Evolutionary conservation across 495 filamentous ascomycete species (phyloP).

Genomic region (Penicillium cosmopolitanum): DNA sequence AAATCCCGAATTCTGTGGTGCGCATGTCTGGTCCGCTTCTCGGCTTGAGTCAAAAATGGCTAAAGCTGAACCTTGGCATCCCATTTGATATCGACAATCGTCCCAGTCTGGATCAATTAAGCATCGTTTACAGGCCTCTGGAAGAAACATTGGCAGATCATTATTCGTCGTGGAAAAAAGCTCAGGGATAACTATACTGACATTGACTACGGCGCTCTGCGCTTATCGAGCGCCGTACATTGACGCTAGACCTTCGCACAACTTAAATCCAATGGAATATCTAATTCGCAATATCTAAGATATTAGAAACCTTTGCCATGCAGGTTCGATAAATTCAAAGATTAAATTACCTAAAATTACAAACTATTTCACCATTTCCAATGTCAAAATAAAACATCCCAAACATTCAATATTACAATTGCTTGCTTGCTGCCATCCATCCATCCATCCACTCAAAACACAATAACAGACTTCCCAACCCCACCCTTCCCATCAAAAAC

Average conservation of each 20-base stretch:
- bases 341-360: background rate
- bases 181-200: constrained; percentile 1
- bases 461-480: constrained; percentile 56
- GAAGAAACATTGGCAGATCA: constrained; percentile 24
- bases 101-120: constrained; percentile 21
- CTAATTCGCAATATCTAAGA: background rate
- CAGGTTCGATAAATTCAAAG: too few relatives aligned
- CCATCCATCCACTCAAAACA: background rate
- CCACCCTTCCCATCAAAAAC: constrained; percentile 56
- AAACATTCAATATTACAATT: too few relatives aligned
- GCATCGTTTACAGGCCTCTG: constrained; percentile 19
- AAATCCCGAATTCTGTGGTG: constrained; percentile 18
- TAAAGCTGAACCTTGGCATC: constrained; percentile 20
- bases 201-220: background rate
- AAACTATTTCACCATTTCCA: background rate
- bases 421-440: too few relatives aligned
- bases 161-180: constrained; percentile 21
- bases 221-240: background rate
- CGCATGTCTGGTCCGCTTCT: constrained; percentile 19
- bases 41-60: constrained; percentile 21
- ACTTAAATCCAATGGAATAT: background rate
- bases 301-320: too few relatives aligned
- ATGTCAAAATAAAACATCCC: too few relatives aligned
- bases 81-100: constrained; percentile 22
- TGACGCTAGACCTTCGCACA: background rate